These are phyloP conservation scores for Lichtheimia corymbifera DNA, from an alignment of 371 early-diverging fungal species.

Conservation along the genomic window DNA sequence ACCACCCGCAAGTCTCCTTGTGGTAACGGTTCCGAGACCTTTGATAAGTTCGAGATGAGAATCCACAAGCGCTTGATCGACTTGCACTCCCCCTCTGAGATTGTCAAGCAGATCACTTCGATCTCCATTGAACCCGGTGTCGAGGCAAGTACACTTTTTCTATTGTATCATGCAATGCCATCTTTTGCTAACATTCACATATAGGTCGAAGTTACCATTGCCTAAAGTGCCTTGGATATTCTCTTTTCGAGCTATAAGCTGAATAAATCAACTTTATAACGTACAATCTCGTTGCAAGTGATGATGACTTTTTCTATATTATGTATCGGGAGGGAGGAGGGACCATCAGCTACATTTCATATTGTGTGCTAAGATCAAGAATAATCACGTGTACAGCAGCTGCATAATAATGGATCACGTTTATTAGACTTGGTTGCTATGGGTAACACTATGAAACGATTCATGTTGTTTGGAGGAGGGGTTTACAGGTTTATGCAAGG, in stretches of 20 bases:
- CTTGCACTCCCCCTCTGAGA: constrained; percentile 97
- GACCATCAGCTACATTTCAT: too few relatives aligned
- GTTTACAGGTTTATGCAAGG: too few relatives aligned
- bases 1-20: constrained; percentile 99
- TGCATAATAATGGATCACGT: too few relatives aligned
- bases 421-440: too few relatives aligned
- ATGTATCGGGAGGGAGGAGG: too few relatives aligned
- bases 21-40: constrained; percentile 99
- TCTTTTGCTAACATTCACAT: background rate
- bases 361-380: too few relatives aligned
- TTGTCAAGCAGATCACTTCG: constrained; percentile 99
- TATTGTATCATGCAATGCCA: background rate
- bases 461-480: too few relatives aligned
- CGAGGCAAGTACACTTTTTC: constrained; percentile 58
- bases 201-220: constrained; percentile 93
- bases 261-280: too few relatives aligned
- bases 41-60: constrained; percentile 97
- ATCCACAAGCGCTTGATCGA: constrained; percentile 99
- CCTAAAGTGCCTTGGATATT: constrained; percentile 45
- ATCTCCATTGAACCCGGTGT: constrained; percentile 99
- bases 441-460: too few relatives aligned
- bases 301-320: too few relatives aligned
- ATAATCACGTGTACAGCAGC: too few relatives aligned
- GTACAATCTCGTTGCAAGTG: too few relatives aligned
- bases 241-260: background rate